Base-by-base conservation (phyloP, 2,329 filamentous ascomycete species). In the Didymella pomorum region DNA sequence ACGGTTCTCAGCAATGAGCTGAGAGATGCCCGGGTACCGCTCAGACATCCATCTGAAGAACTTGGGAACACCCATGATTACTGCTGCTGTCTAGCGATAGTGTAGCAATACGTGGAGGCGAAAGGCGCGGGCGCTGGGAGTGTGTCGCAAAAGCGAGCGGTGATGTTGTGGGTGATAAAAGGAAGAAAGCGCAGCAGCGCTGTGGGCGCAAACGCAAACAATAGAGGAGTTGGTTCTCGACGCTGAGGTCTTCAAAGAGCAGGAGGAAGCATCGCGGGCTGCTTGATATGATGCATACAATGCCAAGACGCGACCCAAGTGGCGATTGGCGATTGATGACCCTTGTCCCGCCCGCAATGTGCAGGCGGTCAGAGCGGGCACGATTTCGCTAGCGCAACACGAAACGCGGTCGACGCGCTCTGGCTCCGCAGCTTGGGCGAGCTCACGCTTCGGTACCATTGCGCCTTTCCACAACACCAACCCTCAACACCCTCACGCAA, bases 11-110 rank as follows among this genome's bases (percentile, higher is more conserved):
- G 94, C 93, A 75, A 99, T 99, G 71, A 99, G 84, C 83, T 98
- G 94, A 51, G 95, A 99, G 78, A 99, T 99, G 62, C 95, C 89
- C 55, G 95, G 95, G 86, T 99, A 99, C 71, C 96, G 90, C 86
- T 99, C 96, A 60, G 93, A 97, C 84, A 99, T 90, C 95, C 96
- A 99, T 86, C 95, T 87, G 83, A 97, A 97, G 83, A 97, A 97
- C 77, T 97, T 97, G 76, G 90, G 90, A 66, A 92, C 88, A 86
- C 89, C 87, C 87, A 87, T 85, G 73, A 50, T 52, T 63, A 64
- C 64, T 54, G 65, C 60, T 65, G 49, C 50, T 47, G 35, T 58
- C 54, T 68, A 65, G 53, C 18, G 61, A 66, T 69, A 52, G 59
- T 52, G 46, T 49, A 58, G 56, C 29, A 46, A 57, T 62, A 55